A percentile compares a stretch with the other conserved stretches of the same genome.
Evolutionary conservation across 2,329 filamentous ascomycete genomes (phyloP).

Genomic region (Neonectria sp.): DNA sequence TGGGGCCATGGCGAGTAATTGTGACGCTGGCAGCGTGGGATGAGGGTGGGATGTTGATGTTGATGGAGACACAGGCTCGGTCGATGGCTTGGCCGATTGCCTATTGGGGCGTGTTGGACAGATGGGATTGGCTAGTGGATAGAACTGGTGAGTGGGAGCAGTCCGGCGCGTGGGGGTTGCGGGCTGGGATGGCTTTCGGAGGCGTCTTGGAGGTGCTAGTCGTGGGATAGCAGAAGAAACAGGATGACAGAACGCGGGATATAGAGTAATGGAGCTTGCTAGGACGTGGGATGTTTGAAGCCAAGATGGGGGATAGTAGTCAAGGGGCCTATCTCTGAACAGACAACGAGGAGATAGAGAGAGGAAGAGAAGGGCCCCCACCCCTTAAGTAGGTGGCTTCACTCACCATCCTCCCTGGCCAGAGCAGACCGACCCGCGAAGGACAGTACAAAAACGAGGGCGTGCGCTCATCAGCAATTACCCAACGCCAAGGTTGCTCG

Average conservation of each 20-base stretch:
- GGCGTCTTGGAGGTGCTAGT: slow-evolving; percentile 39
- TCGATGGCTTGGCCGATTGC: slow-evolving; percentile 51
- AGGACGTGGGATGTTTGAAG: slow-evolving; percentile 34
- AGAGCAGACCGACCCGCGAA: slow-evolving; percentile 37
- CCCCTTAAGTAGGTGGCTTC: slow-evolving; percentile 48
- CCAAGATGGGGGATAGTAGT: slow-evolving; percentile 29
- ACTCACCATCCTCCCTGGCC: slow-evolving; percentile 33
- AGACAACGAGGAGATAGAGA: slow-evolving; percentile 28
- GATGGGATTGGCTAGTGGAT: slow-evolving; percentile 49
- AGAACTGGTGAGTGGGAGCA: slow-evolving; percentile 45
- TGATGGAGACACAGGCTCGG: slow-evolving; percentile 44
- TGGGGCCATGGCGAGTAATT: slow-evolving; percentile 62
- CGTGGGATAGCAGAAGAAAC: slow-evolving; percentile 35
- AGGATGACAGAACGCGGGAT: slow-evolving; percentile 31
- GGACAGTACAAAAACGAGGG: slow-evolving; percentile 35
- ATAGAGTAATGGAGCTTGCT: slow-evolving; percentile 22
- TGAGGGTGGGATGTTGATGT: slow-evolving; percentile 67
- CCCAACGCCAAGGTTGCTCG: slow-evolving; percentile 44
- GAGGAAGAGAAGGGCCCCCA: slow-evolving; percentile 41
- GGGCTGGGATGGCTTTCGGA: slow-evolving; percentile 44
- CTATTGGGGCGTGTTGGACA: slow-evolving; percentile 47
- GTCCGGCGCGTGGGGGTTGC: slow-evolving; percentile 46
- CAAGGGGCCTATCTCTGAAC: slow-evolving; percentile 34
- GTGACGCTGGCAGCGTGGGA: slow-evolving; percentile 66
- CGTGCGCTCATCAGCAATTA: slow-evolving; percentile 44